Evolutionary conservation across 140 eudicot genomes (phyloP).

Genomic region (Anethum foeniculum): DNA sequence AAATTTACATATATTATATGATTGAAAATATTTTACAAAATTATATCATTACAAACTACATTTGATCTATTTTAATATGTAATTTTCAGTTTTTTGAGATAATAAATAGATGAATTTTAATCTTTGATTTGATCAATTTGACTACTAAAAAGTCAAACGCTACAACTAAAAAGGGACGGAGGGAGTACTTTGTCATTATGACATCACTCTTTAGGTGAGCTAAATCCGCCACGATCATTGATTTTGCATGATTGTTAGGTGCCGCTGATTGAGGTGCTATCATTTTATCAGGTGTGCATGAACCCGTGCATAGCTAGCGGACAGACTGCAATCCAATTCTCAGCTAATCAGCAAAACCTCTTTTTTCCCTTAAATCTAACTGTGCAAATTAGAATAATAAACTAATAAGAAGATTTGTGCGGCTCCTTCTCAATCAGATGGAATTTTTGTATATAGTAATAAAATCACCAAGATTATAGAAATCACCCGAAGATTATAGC

Average conservation of each 20-base stretch:
- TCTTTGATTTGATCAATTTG: no score
- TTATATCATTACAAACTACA: no score
- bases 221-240: slow-evolving; percentile 5
- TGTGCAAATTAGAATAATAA: not conserved
- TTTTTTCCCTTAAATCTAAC: not conserved
- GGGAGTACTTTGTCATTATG: no score
- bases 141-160: no score
- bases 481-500: not conserved
- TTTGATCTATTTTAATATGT: no score
- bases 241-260: not conserved
- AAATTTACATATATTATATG: no score
- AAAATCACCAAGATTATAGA: no score
- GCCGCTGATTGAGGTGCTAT: slow-evolving; percentile 8
- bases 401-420: not conserved
- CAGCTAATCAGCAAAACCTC: not conserved
- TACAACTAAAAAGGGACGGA: no score
- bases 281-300: not conserved
- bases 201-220: not conserved
- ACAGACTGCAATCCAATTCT: not conserved
- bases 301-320: slow-evolving; percentile 1
- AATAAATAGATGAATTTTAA: no score
- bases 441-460: not conserved
- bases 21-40: no score
- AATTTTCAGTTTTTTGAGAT: no score
- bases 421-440: not conserved